Conservation (phyloP, 345 rosid genomes). For the Murraya paniculata region DNA sequence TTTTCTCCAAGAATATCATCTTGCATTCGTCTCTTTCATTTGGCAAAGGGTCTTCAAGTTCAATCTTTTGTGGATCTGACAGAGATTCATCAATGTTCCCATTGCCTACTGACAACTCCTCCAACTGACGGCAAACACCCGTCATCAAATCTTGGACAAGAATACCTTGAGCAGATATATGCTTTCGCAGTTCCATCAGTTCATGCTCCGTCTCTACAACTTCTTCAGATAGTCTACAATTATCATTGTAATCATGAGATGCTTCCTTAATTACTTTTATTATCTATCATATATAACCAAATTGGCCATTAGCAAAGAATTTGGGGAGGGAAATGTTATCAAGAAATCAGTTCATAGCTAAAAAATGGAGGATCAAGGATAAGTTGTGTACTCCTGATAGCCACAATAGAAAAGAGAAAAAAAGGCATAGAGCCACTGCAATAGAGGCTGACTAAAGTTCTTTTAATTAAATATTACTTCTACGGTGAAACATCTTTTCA, state of each 20-base stretch:
- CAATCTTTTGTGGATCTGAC: slow-evolving; percentile 31
- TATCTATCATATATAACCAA: neutral
- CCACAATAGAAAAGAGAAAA: neutral
- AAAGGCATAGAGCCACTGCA: neutral
- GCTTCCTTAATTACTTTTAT: neutral
- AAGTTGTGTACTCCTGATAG: neutral
- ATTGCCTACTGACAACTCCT: slow-evolving; percentile 55
- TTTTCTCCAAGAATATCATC: slow-evolving; percentile 50
- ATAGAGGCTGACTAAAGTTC: neutral
- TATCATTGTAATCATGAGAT: slow-evolving; percentile 16
- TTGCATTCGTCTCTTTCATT: slow-evolving; percentile 31
- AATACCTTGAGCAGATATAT: slow-evolving; percentile 82
- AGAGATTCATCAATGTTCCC: slow-evolving; percentile 32
- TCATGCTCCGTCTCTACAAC: slow-evolving; percentile 95
- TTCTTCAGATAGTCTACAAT: slow-evolving; percentile 85
- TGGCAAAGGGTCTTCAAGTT: slow-evolving; percentile 31
- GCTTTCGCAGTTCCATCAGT: slow-evolving; percentile 74
- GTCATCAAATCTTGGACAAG: slow-evolving; percentile 85
- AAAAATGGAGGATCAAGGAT: neutral
- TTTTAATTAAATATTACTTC: neutral
- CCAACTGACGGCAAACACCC: slow-evolving; percentile 72
- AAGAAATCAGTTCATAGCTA: slow-evolving; percentile 5
- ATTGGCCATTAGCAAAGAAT: neutral
- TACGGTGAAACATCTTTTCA: neutral
- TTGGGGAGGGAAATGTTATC: neutral